These are phyloP conservation scores for Phytophthora uliginosa DNA, from an alignment of 352 stramenopile species.

Conservation along the genomic window DNA sequence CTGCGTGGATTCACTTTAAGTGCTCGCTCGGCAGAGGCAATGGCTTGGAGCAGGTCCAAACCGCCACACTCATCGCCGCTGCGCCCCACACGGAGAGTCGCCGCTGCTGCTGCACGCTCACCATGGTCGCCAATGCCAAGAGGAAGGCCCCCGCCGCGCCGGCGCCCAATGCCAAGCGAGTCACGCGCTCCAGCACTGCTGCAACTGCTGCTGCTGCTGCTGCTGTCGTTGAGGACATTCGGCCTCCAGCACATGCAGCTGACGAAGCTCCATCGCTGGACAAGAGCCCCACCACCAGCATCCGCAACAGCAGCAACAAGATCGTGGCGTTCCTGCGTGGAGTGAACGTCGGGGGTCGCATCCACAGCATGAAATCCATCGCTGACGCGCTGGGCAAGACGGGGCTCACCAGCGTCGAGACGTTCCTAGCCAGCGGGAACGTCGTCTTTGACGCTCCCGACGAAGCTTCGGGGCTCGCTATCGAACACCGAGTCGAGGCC, in stretches of 20 bases:
- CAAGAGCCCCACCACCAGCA: background rate
- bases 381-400: conserved; percentile 19
- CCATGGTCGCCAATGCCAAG: conserved; percentile 20
- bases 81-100: background rate
- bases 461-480: conserved; percentile 1
- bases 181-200: conserved; percentile 10
- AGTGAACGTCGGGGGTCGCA: conserved; percentile 40
- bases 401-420: conserved; percentile 32
- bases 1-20: conserved; percentile 7
- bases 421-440: conserved; percentile 49
- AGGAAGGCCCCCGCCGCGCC: conserved; percentile 8
- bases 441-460: conserved; percentile 26
- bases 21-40: conserved; percentile 10
- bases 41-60: conserved; percentile 1
- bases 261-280: background rate
- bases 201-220: background rate
- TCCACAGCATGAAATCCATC: conserved; percentile 47
- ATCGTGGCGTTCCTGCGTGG: conserved; percentile 45
- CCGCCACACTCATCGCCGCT: conserved; percentile 2
- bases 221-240: background rate
- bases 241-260: conserved; percentile 3
- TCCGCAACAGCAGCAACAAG: conserved; percentile 12
- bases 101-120: background rate
- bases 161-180: conserved; percentile 9
- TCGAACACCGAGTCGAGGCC: conserved; percentile 36